phyloP scores from a whole-genome alignment of 495 filamentous ascomycete genomes.

The Aspergillus sclerotioniger region DNA sequence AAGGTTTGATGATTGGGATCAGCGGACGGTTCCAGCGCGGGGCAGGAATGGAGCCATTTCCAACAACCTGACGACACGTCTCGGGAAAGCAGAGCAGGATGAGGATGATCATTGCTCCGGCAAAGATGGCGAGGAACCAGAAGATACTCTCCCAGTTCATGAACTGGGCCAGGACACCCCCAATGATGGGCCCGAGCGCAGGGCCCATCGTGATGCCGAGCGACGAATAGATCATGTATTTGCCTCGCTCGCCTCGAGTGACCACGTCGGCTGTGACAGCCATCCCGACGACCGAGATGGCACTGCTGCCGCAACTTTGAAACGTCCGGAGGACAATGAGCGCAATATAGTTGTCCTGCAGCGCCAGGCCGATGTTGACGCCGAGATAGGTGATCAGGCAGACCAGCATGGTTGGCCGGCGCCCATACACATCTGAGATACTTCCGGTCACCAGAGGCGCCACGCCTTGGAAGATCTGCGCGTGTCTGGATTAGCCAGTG shows the following conservation, averaged over 20 bases:
- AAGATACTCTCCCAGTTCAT: constrained; percentile 72
- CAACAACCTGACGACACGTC: constrained; percentile 45
- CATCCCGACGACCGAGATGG: constrained; percentile 44
- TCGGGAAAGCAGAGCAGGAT: constrained; percentile 42
- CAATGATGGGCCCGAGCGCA: constrained; percentile 60
- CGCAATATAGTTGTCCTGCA: constrained; percentile 46
- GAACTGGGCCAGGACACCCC: constrained; percentile 62
- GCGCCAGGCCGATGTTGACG: constrained; percentile 49
- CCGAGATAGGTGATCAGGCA: constrained; percentile 47
- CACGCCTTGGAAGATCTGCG: constrained; percentile 45
- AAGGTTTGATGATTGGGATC: neutral
- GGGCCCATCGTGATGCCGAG: constrained; percentile 35
- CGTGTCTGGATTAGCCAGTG: neutral
- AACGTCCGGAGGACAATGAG: constrained; percentile 49
- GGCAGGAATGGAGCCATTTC: constrained; percentile 33
- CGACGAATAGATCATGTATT: constrained; percentile 36
- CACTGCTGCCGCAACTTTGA: constrained; percentile 50
- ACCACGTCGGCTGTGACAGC: constrained; percentile 23
- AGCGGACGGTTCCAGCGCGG: constrained; percentile 11
- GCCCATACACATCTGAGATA: constrained; percentile 47
- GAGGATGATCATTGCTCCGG: constrained; percentile 37
- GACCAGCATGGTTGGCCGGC: constrained; percentile 48
- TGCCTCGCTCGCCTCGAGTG: constrained; percentile 36
- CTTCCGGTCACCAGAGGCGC: constrained; percentile 48
- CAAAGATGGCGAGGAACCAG: constrained; percentile 69